Evolutionary conservation across 208 protist species (phyloP), one percentile per base, ranked within the genome.

Genomic region (Crithidia thermophila): DNA sequence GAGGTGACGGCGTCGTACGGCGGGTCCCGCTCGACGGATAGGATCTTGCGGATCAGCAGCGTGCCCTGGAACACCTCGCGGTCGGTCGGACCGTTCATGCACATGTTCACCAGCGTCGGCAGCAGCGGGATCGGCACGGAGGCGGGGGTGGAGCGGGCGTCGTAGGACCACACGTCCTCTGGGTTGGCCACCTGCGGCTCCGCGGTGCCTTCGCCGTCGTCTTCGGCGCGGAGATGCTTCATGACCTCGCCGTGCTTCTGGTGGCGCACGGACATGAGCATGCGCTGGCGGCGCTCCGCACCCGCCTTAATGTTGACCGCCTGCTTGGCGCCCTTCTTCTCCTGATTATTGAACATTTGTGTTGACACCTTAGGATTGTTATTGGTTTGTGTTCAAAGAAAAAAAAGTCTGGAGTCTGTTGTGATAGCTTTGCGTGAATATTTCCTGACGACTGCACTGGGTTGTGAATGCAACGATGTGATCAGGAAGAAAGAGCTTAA

Each of bases 1-100:
- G 79, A 72, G 52, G 98, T 97, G 21, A 99, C 96, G 23, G 86
- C 77, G 50, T 98, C 82, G 69, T 99, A 98, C 36, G 99, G 98
- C 16, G 98, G 97, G 52, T 95, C 90, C 21, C 81, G 65, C 82
- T 99, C 98, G 57, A 98, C 97, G 0, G 86, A 93, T 13, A 98
- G 80, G 23, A 97, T 52, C 78, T 98, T 97, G 49, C 94, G 87
- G 37, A 97, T 81, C 77, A 94, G 73, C 23, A 91, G 57, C 16
- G 81, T 89, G 11, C 87, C 89, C 25, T 97, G 87, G 49, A 82
- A 91, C n/a, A 92, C 75, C 52, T 93, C 74, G 11, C 83, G 60
- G 11, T 71, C 72, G 9, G 75, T 77, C 3, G 55, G 45, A 0
- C 79, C 82, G 18, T 78, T 49, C 56, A 90, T 75, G 21, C 85